These are phyloP conservation scores for Annulohypoxylon maeteangense DNA, from an alignment of 495 filamentous ascomycete species.

Conservation along the genomic window DNA sequence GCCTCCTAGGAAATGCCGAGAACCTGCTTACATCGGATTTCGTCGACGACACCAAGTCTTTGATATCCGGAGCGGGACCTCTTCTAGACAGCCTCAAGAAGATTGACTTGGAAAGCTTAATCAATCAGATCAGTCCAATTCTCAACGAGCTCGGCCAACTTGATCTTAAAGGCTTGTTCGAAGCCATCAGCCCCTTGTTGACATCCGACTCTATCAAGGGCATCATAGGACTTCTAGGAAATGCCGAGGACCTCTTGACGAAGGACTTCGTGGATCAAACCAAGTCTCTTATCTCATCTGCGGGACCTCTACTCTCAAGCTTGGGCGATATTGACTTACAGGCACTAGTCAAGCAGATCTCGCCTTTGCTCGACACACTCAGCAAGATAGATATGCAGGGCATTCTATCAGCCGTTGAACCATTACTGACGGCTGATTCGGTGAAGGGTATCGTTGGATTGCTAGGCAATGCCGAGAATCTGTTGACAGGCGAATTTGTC, in stretches of 20 bases:
- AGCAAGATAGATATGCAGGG: conserved; percentile 47
- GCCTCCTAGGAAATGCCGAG: conserved; percentile 55
- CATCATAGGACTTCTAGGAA: conserved; percentile 52
- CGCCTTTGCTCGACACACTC: conserved; percentile 46
- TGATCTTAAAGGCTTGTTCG: conserved; percentile 42
- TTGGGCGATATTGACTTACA: conserved; percentile 49
- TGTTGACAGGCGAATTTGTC: conserved; percentile 55
- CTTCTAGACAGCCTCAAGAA: conserved; percentile 51
- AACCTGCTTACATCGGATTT: conserved; percentile 55
- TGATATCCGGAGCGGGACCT: conserved; percentile 53
- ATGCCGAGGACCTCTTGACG: conserved; percentile 56
- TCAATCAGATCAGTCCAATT: conserved; percentile 50
- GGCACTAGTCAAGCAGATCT: conserved; percentile 45
- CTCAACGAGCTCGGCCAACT: conserved; percentile 48
- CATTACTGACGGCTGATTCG: conserved; percentile 52
- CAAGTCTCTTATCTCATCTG: conserved; percentile 50
- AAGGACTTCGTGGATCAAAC: conserved; percentile 56
- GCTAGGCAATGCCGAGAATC: conserved; percentile 54
- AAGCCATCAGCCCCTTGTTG: conserved; percentile 48
- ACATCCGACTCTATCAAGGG: conserved; percentile 53
- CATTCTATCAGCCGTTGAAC: conserved; percentile 37
- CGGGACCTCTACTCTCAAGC: conserved; percentile 47
- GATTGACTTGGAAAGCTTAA: conserved; percentile 49
- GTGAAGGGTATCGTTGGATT: conserved; percentile 53
- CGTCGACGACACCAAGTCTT: conserved; percentile 54